These are phyloP conservation scores for Paraphoma chrysanthemicola DNA, from an alignment of 2,329 filamentous ascomycete species.

Conservation along the genomic window DNA sequence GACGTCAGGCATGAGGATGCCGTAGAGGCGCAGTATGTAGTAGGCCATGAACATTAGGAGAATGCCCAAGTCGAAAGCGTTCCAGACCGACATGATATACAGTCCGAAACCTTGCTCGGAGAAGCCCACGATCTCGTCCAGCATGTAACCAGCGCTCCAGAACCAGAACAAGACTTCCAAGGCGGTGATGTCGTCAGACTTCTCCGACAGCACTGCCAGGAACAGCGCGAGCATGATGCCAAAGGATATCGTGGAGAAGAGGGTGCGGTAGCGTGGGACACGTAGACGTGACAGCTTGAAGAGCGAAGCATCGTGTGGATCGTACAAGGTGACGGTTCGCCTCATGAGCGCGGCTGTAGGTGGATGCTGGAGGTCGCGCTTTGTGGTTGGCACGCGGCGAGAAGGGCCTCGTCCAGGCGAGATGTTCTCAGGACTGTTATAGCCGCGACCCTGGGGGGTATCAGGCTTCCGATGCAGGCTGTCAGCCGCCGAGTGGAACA, in stretches of 20 bases:
- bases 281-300: slow-evolving; percentile 91
- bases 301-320: slow-evolving; percentile 85
- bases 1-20: slow-evolving; percentile 80
- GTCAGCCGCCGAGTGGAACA: slow-evolving; percentile 90
- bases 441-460: slow-evolving; percentile 30
- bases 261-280: slow-evolving; percentile 89
- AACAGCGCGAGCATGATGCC: slow-evolving; percentile 86
- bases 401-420: slow-evolving; percentile 42
- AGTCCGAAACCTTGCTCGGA: slow-evolving; percentile 96
- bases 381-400: slow-evolving; percentile 32
- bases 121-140: slow-evolving; percentile 94
- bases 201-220: slow-evolving; percentile 77
- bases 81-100: slow-evolving; percentile 98
- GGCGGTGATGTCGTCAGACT: slow-evolving; percentile 80
- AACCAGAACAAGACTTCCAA: slow-evolving; percentile 95
- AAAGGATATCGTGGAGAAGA: slow-evolving; percentile 87
- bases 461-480: slow-evolving; percentile 73
- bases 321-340: slow-evolving; percentile 84
- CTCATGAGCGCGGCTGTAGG: slow-evolving; percentile 56
- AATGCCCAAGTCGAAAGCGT: slow-evolving; percentile 91
- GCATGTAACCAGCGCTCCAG: slow-evolving; percentile 96
- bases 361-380: slow-evolving; percentile 31
- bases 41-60: slow-evolving; percentile 84
- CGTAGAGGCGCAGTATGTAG: slow-evolving; percentile 87
- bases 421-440: slow-evolving; percentile 28